phyloP scores from a whole-genome alignment of 495 filamentous ascomycete species.

The Daldinia bambusicola region DNA sequence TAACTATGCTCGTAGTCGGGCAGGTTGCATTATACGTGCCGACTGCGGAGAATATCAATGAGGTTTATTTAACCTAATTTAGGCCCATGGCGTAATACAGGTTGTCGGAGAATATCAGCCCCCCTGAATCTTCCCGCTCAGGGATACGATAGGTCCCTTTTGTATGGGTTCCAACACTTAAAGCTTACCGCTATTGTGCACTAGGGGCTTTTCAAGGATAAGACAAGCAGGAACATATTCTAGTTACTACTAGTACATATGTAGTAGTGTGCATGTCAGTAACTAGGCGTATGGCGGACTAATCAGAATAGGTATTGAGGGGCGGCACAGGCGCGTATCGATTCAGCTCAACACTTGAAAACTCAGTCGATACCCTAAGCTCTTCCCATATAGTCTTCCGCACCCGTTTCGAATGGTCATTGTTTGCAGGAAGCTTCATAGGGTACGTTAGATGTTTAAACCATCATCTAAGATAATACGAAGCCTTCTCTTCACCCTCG shows the following conservation, averaged over 20 bases:
- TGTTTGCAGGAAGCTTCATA: conserved; percentile 9
- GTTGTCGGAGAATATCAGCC: conserved; percentile 22
- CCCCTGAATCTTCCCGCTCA: conserved; percentile 6
- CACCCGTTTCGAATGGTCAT: conserved; percentile 6
- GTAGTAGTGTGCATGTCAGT: neutral
- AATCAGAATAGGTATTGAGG: neutral
- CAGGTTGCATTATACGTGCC: neutral
- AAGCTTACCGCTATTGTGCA: neutral
- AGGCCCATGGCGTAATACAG: conserved; percentile 6
- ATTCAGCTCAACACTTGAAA: conserved; percentile 12
- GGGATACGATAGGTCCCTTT: neutral
- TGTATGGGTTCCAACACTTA: neutral
- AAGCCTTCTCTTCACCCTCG: neutral
- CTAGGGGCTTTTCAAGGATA: neutral
- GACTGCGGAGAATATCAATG: conserved; percentile 17
- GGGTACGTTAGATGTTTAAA: conserved; percentile 1
- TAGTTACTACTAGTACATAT: too few species aligned
- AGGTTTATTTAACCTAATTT: neutral
- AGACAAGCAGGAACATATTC: neutral
- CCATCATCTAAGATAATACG: neutral
- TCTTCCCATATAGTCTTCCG: too few species aligned
- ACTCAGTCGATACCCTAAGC: neutral
- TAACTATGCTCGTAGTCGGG: conserved; percentile 19
- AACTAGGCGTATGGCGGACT: conserved; percentile 8
- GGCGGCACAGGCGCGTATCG: neutral